phyloP scores from a whole-genome alignment of 306 rosid genomes.

The Biancaea sappan region DNA sequence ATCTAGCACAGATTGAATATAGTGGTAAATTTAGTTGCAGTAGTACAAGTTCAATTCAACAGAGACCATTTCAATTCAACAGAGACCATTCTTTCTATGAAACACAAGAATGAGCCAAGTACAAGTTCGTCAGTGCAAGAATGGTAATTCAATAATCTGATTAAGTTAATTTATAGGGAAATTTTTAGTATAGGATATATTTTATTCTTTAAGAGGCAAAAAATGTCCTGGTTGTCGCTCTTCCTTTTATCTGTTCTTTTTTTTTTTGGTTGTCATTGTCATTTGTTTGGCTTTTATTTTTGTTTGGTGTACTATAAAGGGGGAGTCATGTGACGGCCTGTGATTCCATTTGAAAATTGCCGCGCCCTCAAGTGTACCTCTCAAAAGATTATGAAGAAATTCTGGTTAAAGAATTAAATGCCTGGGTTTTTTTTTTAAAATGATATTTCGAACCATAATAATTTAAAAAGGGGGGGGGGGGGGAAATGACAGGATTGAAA shows the following conservation, averaged over 20 bases:
- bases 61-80: too few species aligned
- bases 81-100: slow-evolving; percentile 46
- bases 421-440: neutral
- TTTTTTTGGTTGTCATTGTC: neutral
- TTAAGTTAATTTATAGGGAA: slow-evolving; percentile 58
- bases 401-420: neutral
- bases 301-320: slow-evolving; percentile 31
- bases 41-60: slow-evolving; percentile 27
- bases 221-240: slow-evolving; percentile 44
- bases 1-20: slow-evolving; percentile 59
- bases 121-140: slow-evolving; percentile 48
- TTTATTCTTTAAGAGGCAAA: slow-evolving; percentile 57
- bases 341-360: neutral
- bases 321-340: slow-evolving; percentile 28
- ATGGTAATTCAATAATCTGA: slow-evolving; percentile 61
- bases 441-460: too few species aligned
- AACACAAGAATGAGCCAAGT: slow-evolving; percentile 32
- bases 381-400: neutral
- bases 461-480: too few species aligned
- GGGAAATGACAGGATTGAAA: too few species aligned
- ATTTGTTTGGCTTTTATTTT: neutral
- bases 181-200: slow-evolving; percentile 43
- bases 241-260: slow-evolving; percentile 11
- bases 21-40: too few species aligned
- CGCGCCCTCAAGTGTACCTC: neutral